Evolutionary conservation across 2,329 filamentous ascomycete genomes (phyloP).

Genomic region (Bipolaris cookei): DNA sequence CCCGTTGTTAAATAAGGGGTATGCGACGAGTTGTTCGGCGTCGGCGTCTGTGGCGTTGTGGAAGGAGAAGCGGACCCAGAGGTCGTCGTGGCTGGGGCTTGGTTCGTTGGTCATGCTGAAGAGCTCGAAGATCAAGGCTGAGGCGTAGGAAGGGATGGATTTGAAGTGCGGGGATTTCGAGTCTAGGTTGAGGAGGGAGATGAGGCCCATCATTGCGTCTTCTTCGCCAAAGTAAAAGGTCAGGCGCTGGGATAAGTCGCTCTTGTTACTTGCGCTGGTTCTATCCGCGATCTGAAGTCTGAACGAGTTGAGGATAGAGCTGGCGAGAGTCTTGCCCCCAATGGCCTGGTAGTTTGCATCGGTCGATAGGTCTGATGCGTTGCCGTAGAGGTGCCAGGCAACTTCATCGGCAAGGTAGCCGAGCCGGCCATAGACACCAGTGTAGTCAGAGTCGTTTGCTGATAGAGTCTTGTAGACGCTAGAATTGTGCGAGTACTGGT

Average conservation of each 20-base stretch:
- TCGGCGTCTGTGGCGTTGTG: slow-evolving; percentile 61
- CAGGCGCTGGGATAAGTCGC: slow-evolving; percentile 48
- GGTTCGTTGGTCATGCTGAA: slow-evolving; percentile 51
- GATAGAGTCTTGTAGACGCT: slow-evolving; percentile 46
- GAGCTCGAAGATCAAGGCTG: slow-evolving; percentile 52
- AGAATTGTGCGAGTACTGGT: slow-evolving; percentile 60
- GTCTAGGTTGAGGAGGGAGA: slow-evolving; percentile 37
- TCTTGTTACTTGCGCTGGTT: slow-evolving; percentile 7
- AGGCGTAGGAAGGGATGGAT: slow-evolving; percentile 37
- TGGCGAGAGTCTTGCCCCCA: slow-evolving; percentile 41
- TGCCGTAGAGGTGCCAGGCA: slow-evolving; percentile 52
- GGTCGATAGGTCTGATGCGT: slow-evolving; percentile 44
- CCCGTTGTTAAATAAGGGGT: slow-evolving; percentile 59
- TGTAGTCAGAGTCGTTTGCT: slow-evolving; percentile 33
- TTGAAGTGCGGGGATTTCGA: slow-evolving; percentile 25
- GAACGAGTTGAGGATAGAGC: slow-evolving; percentile 35
- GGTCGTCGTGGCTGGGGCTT: slow-evolving; percentile 49
- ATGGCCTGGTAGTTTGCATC: slow-evolving; percentile 35
- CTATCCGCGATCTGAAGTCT: slow-evolving; percentile 22
- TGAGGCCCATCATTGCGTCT: slow-evolving; percentile 42
- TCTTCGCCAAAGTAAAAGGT: slow-evolving; percentile 50
- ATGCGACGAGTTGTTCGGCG: slow-evolving; percentile 46
- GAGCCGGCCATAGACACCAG: slow-evolving; percentile 31
- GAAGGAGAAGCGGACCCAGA: slow-evolving; percentile 63
- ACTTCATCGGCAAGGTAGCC: slow-evolving; percentile 58